A percentile compares a stretch with the other conserved stretches of the same genome.
These are phyloP conservation scores for Taphrina betulina DNA, from an alignment of 1,139 yeast species.

Conservation along the genomic window DNA sequence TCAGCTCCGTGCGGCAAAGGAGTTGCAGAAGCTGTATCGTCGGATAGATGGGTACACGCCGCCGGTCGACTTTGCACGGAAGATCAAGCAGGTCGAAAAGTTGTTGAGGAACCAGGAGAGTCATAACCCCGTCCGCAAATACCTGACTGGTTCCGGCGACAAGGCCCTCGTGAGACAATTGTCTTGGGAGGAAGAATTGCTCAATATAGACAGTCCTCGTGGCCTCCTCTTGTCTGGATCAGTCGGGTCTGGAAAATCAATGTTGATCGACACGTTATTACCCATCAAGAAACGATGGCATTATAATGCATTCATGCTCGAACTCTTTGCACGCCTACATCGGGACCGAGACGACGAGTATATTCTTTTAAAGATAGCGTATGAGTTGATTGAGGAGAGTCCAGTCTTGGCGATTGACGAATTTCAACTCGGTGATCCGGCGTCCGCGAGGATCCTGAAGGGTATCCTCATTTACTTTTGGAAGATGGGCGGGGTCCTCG, in stretches of 20 bases:
- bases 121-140: slow-evolving; percentile 38
- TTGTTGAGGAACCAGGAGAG: slow-evolving; percentile 33
- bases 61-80: slow-evolving; percentile 53
- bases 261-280: slow-evolving; percentile 93
- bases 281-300: slow-evolving; percentile 69
- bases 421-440: slow-evolving; percentile 87
- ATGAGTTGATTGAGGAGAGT: slow-evolving; percentile 58
- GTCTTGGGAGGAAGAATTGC: slow-evolving; percentile 57
- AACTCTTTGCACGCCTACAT: slow-evolving; percentile 67
- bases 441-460: slow-evolving; percentile 93
- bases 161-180: slow-evolving; percentile 12
- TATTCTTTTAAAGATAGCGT: slow-evolving; percentile 64
- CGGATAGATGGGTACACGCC: slow-evolving; percentile 63
- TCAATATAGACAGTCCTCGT: slow-evolving; percentile 56
- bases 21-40: slow-evolving; percentile 61
- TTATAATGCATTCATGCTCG: slow-evolving; percentile 65
- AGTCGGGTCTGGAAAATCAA: slow-evolving; percentile 97
- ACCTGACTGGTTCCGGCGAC: slow-evolving; percentile 35
- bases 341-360: slow-evolving; percentile 54
- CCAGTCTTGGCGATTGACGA: slow-evolving; percentile 72
- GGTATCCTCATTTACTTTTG: slow-evolving; percentile 63
- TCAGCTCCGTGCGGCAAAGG: slow-evolving; percentile 63
- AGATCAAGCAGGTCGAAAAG: slow-evolving; percentile 49
- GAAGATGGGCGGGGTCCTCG: slow-evolving; percentile 76
- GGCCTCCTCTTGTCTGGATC: slow-evolving; percentile 95